Base-by-base conservation (phyloP, 306 rosid genomes). In the Vigna radiata region DNA sequence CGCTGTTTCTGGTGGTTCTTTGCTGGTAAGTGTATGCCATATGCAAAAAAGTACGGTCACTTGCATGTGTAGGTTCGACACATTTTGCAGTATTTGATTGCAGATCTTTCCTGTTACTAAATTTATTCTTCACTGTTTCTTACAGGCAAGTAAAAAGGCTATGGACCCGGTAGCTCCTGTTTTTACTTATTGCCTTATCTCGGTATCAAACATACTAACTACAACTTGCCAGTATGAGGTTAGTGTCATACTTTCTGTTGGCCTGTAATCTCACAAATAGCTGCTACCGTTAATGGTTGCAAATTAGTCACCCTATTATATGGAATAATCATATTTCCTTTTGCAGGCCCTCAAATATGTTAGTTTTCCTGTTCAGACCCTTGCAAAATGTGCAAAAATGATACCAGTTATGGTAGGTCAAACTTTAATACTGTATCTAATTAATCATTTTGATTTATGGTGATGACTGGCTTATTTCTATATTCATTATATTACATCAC, bases 161-260 rank as follows among this genome's bases (percentile, higher is more conserved):
- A 64, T 92, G 78, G 87, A 88, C 64, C 97, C 96, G 0, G 99
- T 92, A 2, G 99, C 99, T 81, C 99, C 99, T 4, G 69, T 95
- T 81, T 87, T 92, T 70, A 95, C 89, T 83, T 95, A 95, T 80
- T 77, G 88, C 77, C 87, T 95, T 53, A 90, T 95, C 16, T 92
- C 99, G 2, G 82, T 95, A 47, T 77, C 97, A 52, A 95, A 95
- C 81, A 90, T 95, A 77, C 83, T 95, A 31, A 95, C 99, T 49
- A 95, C 99, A 68, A 90, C 99, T 75, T 95, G 97, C 78, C 99
- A 92, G 77, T 95, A 95, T 13, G 99, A 95, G 93, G 99, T 90
- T 64, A 74, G 86, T 60, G 39, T 71, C 77, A 36, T 60, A 5
- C 60, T 55, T 73, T 76, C 16, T 12, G n/a, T 10, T 46, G 60